Evolutionary conservation across 2,329 filamentous ascomycete genomes (phyloP).

Genomic region (Macroventuria anomochaeta): DNA sequence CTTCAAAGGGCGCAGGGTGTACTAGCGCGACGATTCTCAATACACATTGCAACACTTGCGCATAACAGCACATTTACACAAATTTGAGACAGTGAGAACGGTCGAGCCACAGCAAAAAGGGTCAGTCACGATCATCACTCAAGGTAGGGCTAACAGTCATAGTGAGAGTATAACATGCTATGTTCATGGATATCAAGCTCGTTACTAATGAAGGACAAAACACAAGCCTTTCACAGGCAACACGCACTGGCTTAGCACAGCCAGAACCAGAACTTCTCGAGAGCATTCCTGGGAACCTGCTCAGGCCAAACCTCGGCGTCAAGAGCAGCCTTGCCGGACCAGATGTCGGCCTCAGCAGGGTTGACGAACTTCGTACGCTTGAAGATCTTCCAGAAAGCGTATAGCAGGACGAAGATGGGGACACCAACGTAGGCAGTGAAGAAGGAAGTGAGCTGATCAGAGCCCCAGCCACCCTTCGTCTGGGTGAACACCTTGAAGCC

Average conservation of each 20-base stretch:
- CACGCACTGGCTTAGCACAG: constrained; percentile 45
- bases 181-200: constrained; percentile 12
- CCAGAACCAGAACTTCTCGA: constrained; percentile 59
- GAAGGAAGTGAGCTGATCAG: constrained; percentile 52
- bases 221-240: background rate
- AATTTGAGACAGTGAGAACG: too few relatives aligned
- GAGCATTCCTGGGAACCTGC: constrained; percentile 50
- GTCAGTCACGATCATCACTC: background rate
- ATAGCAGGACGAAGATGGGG: constrained; percentile 54
- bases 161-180: background rate
- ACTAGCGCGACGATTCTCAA: background rate
- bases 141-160: background rate
- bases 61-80: background rate
- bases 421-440: constrained; percentile 59
- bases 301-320: constrained; percentile 56
- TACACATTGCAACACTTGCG: background rate
- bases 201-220: constrained; percentile 2
- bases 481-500: constrained; percentile 65
- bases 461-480: constrained; percentile 45
- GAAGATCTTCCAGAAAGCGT: constrained; percentile 68
- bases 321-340: constrained; percentile 55
- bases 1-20: background rate
- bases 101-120: background rate
- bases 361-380: constrained; percentile 64
- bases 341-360: constrained; percentile 53